phyloP scores from a whole-genome alignment of 2,329 filamentous ascomycete species.

The Aureobasidium sp. region DNA sequence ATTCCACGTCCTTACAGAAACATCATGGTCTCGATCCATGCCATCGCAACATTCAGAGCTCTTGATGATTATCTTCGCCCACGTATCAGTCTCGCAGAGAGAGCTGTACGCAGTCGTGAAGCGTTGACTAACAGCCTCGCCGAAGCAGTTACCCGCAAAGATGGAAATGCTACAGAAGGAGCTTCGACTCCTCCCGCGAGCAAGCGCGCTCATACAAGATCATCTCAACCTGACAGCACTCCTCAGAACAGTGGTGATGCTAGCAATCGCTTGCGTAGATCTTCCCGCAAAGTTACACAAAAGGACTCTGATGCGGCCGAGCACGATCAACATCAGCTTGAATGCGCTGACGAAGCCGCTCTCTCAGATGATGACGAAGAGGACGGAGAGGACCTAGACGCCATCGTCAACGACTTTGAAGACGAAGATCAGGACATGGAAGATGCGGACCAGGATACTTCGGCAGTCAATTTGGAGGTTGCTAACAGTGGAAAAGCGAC shows the following conservation, averaged over 20 bases:
- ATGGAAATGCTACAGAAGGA: conserved; percentile 52
- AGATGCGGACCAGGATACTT: conserved; percentile 67
- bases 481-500: conserved; percentile 81
- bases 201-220: conserved; percentile 5
- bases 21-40: conserved; percentile 97
- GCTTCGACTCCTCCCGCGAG: conserved; percentile 10
- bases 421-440: conserved; percentile 70
- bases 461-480: conserved; percentile 86
- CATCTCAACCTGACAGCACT: conserved; percentile 9
- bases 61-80: conserved; percentile 93
- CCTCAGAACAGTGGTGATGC: conserved; percentile 7
- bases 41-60: conserved; percentile 95
- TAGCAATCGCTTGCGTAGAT: conserved; percentile 24
- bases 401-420: conserved; percentile 84
- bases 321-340: conserved; percentile 61
- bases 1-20: conserved; percentile 83
- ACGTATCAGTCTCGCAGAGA: conserved; percentile 73
- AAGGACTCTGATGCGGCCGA: conserved; percentile 46
- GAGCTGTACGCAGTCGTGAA: conserved; percentile 52
- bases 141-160: conserved; percentile 32
- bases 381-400: conserved; percentile 59
- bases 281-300: conserved; percentile 27
- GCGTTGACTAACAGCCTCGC: conserved; percentile 64
- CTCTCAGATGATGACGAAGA: conserved; percentile 54
- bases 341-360: conserved; percentile 89